phyloP scores from a whole-genome alignment of 768 basidiomycete genomes.

The Epithele typhae region DNA sequence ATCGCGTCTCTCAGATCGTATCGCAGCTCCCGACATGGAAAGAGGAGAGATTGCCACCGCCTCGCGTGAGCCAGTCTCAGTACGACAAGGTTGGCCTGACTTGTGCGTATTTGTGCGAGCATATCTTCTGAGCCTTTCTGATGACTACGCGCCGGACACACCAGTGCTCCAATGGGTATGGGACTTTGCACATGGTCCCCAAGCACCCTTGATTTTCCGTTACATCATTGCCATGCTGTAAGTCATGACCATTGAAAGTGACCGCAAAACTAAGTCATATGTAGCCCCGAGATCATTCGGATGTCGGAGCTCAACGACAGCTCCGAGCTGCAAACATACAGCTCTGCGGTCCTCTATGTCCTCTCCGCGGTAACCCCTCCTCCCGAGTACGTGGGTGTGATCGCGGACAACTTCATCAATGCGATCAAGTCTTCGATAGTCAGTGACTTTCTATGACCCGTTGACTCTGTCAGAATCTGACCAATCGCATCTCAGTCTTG shows the following conservation, averaged over 20 bases:
- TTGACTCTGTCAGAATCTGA: constrained; percentile 1
- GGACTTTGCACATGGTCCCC: constrained; percentile 68
- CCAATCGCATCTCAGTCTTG: constrained; percentile 57
- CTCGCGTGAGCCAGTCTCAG: constrained; percentile 80
- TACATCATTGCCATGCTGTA: constrained; percentile 76
- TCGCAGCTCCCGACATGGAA: constrained; percentile 64
- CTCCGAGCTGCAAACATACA: constrained; percentile 76
- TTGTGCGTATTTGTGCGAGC: constrained; percentile 40
- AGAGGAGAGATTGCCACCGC: constrained; percentile 75
- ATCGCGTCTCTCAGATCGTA: constrained; percentile 53
- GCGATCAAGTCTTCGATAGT: constrained; percentile 80
- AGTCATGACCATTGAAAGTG: constrained; percentile 20
- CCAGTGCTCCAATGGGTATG: constrained; percentile 81
- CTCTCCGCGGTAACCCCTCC: constrained; percentile 80
- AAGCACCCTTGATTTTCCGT: constrained; percentile 72
- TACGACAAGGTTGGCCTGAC: constrained; percentile 89
- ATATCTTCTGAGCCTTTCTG: background rate
- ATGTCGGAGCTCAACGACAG: constrained; percentile 90
- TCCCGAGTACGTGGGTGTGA: constrained; percentile 53
- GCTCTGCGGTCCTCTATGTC: constrained; percentile 75
- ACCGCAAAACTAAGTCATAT: background rate
- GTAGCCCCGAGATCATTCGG: constrained; percentile 80
- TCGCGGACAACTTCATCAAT: constrained; percentile 56
- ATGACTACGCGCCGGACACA: too few species aligned
- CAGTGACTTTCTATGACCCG: constrained; percentile 21